These are phyloP conservation scores for Hansfordia pulvinata DNA, from an alignment of 2,329 filamentous ascomycete species.

Conservation along the genomic window DNA sequence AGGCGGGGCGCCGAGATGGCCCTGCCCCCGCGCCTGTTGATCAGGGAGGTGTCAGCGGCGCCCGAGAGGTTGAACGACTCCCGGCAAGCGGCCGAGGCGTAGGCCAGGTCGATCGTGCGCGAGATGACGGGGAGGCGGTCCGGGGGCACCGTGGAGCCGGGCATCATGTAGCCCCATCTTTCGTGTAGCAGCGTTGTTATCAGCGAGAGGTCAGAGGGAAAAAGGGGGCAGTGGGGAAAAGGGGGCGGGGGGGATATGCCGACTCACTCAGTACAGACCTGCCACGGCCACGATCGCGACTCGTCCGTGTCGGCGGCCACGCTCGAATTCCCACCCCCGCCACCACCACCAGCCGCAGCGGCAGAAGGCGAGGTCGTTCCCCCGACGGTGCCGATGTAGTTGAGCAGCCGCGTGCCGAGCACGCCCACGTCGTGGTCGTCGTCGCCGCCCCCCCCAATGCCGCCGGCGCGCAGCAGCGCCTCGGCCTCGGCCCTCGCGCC, in stretches of 20 bases:
- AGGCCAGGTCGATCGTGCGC: slow-evolving; percentile 52
- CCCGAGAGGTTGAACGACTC: slow-evolving; percentile 56
- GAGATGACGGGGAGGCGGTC: slow-evolving; percentile 57
- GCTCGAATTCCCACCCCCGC: slow-evolving; percentile 16
- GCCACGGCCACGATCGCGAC: slow-evolving; percentile 35
- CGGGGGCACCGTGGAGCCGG: slow-evolving; percentile 53
- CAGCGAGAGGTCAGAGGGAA: no score
- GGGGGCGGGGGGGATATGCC: no score
- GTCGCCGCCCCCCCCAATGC: no score
- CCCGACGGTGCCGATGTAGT: slow-evolving; percentile 34
- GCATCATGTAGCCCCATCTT: slow-evolving; percentile 73
- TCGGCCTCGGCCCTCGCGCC: slow-evolving; percentile 20
- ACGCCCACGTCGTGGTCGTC: slow-evolving; percentile 21
- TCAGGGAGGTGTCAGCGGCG: slow-evolving; percentile 45
- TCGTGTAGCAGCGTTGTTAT: slow-evolving; percentile 8
- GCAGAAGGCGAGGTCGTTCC: no score
- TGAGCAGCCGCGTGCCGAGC: slow-evolving; percentile 30
- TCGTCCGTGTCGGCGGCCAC: slow-evolving; percentile 22
- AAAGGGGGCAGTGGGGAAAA: no score
- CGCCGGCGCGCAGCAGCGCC: slow-evolving; percentile 25
- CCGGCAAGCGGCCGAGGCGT: slow-evolving; percentile 46
- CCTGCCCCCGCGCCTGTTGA: slow-evolving; percentile 69
- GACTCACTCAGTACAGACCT: slow-evolving; percentile 39
- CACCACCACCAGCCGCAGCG: slow-evolving; percentile 11
- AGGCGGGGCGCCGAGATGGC: slow-evolving; percentile 60